Conservation (phyloP, 1,284 basidiomycete species). For the Ganoderma resinaceum region DNA sequence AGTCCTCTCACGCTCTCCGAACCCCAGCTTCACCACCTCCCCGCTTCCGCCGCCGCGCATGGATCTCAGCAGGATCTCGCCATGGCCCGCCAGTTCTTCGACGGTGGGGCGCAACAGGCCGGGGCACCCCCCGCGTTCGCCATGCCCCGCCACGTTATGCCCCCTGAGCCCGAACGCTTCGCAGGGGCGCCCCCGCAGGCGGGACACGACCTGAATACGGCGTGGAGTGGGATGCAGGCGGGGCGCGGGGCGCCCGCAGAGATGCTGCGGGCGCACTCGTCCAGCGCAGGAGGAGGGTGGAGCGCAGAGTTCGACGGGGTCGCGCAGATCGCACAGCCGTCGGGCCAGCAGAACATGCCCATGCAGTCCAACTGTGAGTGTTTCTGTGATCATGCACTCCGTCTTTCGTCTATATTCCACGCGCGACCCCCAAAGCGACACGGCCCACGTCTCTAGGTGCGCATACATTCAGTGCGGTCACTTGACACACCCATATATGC, state of each 20-base stretch:
- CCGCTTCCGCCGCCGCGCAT: slow-evolving; percentile 54
- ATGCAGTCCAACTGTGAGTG: slow-evolving; percentile 36
- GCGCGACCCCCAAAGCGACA: not conserved
- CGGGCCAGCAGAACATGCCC: slow-evolving; percentile 28
- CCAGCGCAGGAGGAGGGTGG: slow-evolving; percentile 34
- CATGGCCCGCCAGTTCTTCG: slow-evolving; percentile 83
- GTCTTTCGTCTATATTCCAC: no score
- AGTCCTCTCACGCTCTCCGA: not conserved
- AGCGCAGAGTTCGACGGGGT: slow-evolving; percentile 40
- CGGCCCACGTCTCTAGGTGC: not conserved
- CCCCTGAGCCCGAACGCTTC: slow-evolving; percentile 47
- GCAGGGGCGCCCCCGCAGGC: slow-evolving; percentile 34
- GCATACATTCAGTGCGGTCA: not conserved
- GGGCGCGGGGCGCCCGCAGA: slow-evolving; percentile 25
- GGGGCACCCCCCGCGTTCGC: slow-evolving; percentile 39
- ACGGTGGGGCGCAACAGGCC: slow-evolving; percentile 47
- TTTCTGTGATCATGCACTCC: not conserved
- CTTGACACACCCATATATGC: not conserved
- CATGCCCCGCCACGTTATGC: slow-evolving; percentile 43
- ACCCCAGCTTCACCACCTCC: slow-evolving; percentile 74
- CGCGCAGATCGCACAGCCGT: slow-evolving; percentile 19
- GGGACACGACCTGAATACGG: slow-evolving; percentile 49
- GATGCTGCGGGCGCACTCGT: slow-evolving; percentile 19
- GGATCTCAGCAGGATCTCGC: slow-evolving; percentile 70
- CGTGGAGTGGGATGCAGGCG: slow-evolving; percentile 59